Base-by-base conservation (phyloP, 257 asterid genomes). In the Ehretia macrophylla region DNA sequence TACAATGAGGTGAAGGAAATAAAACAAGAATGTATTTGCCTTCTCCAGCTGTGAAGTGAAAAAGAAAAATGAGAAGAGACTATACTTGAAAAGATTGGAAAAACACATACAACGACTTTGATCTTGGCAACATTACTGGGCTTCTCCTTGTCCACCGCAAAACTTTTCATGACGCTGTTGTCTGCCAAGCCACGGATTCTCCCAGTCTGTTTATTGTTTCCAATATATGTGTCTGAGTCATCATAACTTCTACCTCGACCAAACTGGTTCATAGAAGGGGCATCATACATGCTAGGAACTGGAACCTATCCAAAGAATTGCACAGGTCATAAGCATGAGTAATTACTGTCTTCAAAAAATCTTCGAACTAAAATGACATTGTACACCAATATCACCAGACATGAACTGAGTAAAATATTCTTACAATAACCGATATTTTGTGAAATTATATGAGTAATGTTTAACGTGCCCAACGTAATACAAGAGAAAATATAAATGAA, bases 81-180 rank as follows among this genome's bases (percentile, higher is more conserved):
- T 10, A 21, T 21, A 22, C 35, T 20, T 50, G 32, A 50, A 56
- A 58, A 56, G 20, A 52, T n/a, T 20, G 17, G 58, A 56, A 56
- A 49, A 16, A 21, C 27, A 72, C 82, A 56, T 47, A 75, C 99
- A 95, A 93, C 99, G 23, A 93, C 99, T 89, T 89, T 93, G 67
- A 93, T 89, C 79, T 93, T 93, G 32, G 97, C 99, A 51, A 89
- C 95, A 68, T 80, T 93, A 76, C 95, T 83, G 51, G 95, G 81
- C 71, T 81, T 89, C 75, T 83, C 94, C 65, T 86, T 89, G 56
- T 93, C 99, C 55, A 86, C 79, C 14, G 88, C 77, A 50, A 86
- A 73, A 71, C 78, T 83, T 75, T 81, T 89, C 60, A 76, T 51
- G 66, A 69, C 85, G 59, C 67, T 89, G 73, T 65, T 83, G 75